A percentile compares a stretch with the other conserved stretches of the same genome.
Evolutionary conservation across 495 filamentous ascomycete genomes (phyloP).

Genomic region (Penicillium riverlandense): DNA sequence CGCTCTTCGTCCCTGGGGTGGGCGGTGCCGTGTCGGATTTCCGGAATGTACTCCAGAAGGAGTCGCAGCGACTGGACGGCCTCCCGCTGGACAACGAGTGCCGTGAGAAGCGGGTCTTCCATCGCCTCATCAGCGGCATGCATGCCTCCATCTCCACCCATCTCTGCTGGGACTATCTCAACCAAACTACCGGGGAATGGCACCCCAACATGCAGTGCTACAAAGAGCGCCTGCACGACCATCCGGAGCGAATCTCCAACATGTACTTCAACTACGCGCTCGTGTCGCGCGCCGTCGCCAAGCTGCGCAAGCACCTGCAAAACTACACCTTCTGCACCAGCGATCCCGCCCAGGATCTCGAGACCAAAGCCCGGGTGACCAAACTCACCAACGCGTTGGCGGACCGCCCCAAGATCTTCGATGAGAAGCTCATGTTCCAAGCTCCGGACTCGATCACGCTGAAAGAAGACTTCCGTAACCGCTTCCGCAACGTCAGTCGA

Average conservation of each 20-base stretch:
- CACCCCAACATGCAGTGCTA: conserved; percentile 89
- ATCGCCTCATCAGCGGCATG: conserved; percentile 93
- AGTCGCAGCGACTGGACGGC: conserved; percentile 56
- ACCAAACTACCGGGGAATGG: conserved; percentile 93
- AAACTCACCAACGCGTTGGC: conserved; percentile 61
- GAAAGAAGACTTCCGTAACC: conserved; percentile 96
- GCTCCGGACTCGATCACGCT: conserved; percentile 58
- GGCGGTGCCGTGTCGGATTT: conserved; percentile 70
- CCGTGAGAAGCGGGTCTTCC: conserved; percentile 95
- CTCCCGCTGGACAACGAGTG: conserved; percentile 83
- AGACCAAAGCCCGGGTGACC: conserved; percentile 73
- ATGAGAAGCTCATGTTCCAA: conserved; percentile 89
- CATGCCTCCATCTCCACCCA: conserved; percentile 95
- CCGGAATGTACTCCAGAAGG: conserved; percentile 69
- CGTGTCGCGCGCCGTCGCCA: conserved; percentile 79
- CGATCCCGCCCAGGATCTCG: conserved; percentile 67
- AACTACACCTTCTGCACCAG: conserved; percentile 89
- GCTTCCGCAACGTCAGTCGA: conserved; percentile 91
- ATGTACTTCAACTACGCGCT: conserved; percentile 99
- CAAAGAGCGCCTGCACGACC: conserved; percentile 68
- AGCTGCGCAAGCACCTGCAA: conserved; percentile 77
- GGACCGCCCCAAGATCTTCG: conserved; percentile 71
- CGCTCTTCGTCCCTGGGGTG: conserved; percentile 12
- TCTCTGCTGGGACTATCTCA: conserved; percentile 92
- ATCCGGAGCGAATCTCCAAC: conserved; percentile 91